Base-by-base conservation (phyloP, 1,139 yeast species). In the Pichia sp. region DNA sequence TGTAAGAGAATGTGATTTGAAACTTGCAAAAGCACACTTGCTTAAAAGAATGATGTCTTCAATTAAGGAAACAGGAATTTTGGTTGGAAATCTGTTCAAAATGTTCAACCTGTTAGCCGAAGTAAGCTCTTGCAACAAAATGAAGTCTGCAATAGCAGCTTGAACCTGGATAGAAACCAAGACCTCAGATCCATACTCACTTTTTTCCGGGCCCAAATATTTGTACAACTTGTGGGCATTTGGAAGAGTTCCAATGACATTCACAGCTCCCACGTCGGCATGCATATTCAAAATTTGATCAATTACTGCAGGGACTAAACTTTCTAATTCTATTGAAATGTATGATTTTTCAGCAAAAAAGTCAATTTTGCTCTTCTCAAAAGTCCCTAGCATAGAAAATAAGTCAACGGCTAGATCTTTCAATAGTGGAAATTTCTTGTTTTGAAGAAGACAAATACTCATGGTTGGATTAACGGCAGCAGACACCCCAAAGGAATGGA, bases 91-190 rank as follows among this genome's bases (percentile, higher is more conserved):
- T 2, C 59, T 57, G 8, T 59, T 61, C 8, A 66, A 45, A 10
- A 63, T 52, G 8, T 62, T 54, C 4, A 59, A 36, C 32, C 60
- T 54, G 23, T 65, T 66, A 1, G 66, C 46, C 0, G 74, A 74
- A 8, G 75, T 57, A 1, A 74, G 60, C 1, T 64, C 62, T 44
- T 61, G 59, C 31, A 79, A 58, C 16, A 79, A 67, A 8, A 75
- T 73, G 52, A 76, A 69, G 3, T 75, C 72, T 5, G 74, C 65
- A 2, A 72, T 60, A 54, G 78, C 72, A 0, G 75, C 63, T 57
- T 79, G 82, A 6, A 75, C 71, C 19, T 75, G 62, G 30, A 79
- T 68, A 0, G 79, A 67, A 1, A 72, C 65, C 1, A 67, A 51
- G 26, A 69, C 54, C 50, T 67, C 70, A 16, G 63, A 55, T n/a